These are phyloP conservation scores for Sarcodon sp. DNA, from an alignment of 768 basidiomycete genomes.

Conservation along the genomic window DNA sequence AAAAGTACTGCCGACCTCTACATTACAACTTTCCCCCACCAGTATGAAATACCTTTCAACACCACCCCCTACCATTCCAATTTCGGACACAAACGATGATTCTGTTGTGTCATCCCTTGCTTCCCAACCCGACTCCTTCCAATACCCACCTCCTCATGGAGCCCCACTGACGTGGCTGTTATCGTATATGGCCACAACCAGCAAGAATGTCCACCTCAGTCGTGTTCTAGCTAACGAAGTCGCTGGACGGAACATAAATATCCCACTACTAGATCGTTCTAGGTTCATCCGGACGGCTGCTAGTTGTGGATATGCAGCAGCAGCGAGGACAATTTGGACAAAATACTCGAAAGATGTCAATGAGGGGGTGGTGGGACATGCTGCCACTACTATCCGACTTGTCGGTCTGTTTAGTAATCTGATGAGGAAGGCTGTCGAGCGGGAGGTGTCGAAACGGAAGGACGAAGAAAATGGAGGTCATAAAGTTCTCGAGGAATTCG, in stretches of 20 bases:
- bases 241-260: constrained; percentile 22
- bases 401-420: constrained; percentile 29
- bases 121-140: constrained; percentile 22
- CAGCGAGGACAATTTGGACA: constrained; percentile 46
- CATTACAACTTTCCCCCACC: not conserved
- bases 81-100: constrained; percentile 8
- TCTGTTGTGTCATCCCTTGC: constrained; percentile 34
- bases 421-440: not conserved
- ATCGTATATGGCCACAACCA: constrained; percentile 23
- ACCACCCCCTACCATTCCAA: constrained; percentile 1
- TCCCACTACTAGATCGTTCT: constrained; percentile 34
- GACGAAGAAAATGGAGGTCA: not conserved
- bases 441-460: not conserved
- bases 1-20: not conserved
- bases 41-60: not conserved
- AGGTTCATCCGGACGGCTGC: constrained; percentile 36
- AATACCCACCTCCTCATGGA: constrained; percentile 39
- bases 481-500: not conserved
- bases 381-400: constrained; percentile 34
- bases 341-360: constrained; percentile 29
- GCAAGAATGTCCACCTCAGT: constrained; percentile 29
- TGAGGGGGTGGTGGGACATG: constrained; percentile 28
- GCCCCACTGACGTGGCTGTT: constrained; percentile 39
- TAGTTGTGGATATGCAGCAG: constrained; percentile 28
- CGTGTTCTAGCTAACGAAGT: constrained; percentile 38